Conservation (phyloP, 1,139 yeast genomes). For the Hansenula lynferdii region DNA sequence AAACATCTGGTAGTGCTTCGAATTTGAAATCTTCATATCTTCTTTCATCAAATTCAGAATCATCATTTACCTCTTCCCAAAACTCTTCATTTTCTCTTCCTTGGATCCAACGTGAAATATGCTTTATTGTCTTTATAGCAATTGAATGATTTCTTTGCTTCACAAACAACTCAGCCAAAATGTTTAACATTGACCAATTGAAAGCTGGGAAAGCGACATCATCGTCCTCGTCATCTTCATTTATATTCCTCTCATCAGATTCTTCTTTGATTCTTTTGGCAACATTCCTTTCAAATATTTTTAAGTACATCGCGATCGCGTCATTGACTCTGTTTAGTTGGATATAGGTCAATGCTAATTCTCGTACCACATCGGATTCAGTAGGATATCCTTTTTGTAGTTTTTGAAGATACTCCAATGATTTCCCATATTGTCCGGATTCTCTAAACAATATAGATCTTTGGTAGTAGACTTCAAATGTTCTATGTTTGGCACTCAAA, state of each 20-base stretch:
- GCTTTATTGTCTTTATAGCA: constrained; percentile 62
- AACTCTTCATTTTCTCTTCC: constrained; percentile 63
- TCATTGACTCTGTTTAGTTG: constrained; percentile 73
- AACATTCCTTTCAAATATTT: constrained; percentile 53
- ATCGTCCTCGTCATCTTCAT: constrained; percentile 19
- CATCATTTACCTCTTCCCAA: constrained; percentile 79
- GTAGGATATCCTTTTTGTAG: constrained; percentile 57
- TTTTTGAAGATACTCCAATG: constrained; percentile 68
- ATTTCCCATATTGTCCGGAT: constrained; percentile 61
- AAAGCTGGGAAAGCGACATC: constrained; percentile 42
- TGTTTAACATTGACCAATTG: constrained; percentile 87
- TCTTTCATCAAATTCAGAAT: constrained; percentile 77
- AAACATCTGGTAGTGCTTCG: constrained; percentile 32
- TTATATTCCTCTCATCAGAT: constrained; percentile 12
- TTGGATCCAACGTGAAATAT: constrained; percentile 81
- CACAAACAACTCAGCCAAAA: constrained; percentile 71
- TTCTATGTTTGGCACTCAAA: constrained; percentile 50
- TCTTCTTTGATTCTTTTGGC: constrained; percentile 23
- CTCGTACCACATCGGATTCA: constrained; percentile 58
- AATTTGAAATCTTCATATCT: constrained; percentile 43
- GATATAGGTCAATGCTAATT: constrained; percentile 73
- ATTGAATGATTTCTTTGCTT: constrained; percentile 59
- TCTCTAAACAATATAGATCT: constrained; percentile 67
- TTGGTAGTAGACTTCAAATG: constrained; percentile 49
- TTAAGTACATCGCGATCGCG: constrained; percentile 74